A percentile compares a stretch with the other conserved stretches of the same genome.
Evolutionary conservation across 2,329 filamentous ascomycete species (phyloP).

Genomic region (Bisporella sp.): DNA sequence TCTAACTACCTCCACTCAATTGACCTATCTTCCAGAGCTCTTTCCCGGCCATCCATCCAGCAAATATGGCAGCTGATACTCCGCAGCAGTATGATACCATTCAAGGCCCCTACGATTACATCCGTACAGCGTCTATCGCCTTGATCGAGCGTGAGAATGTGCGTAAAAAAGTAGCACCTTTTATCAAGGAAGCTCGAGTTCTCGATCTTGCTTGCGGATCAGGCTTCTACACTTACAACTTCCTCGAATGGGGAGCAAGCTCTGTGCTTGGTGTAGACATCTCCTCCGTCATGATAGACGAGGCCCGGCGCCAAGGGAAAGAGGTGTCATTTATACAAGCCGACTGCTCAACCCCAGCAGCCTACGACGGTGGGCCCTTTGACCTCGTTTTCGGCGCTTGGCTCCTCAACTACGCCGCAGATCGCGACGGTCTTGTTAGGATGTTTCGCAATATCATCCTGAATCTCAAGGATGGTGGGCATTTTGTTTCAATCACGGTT

Average conservation of each 20-base stretch:
- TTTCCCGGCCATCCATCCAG: not conserved
- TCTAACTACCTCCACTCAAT: too few species aligned
- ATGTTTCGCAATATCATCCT: conserved; percentile 30
- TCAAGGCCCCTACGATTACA: conserved; percentile 16
- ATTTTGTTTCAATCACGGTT: conserved; percentile 27
- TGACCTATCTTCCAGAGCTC: not conserved
- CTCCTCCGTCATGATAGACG: conserved; percentile 28
- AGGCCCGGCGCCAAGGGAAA: conserved; percentile 14
- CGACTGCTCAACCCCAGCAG: conserved; percentile 24
- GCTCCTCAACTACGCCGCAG: conserved; percentile 32
- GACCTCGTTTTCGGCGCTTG: conserved; percentile 31
- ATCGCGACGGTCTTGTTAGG: conserved; percentile 20
- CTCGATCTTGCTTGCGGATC: conserved; percentile 34
- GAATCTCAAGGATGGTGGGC: conserved; percentile 30
- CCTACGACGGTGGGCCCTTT: conserved; percentile 23
- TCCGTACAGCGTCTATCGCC: conserved; percentile 12
- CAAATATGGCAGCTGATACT: conserved; percentile 7
- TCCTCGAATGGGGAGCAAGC: conserved; percentile 29
- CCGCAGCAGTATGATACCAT: conserved; percentile 16
- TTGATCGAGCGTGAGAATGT: conserved; percentile 18
- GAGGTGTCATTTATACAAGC: conserved; percentile 14
- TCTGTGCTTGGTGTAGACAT: conserved; percentile 31
- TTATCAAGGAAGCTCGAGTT: conserved; percentile 19
- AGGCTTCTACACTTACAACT: conserved; percentile 28
- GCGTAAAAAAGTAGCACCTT: conserved; percentile 11